These are phyloP conservation scores for Emergomyces pasteurianus DNA, from an alignment of 2,329 filamentous ascomycete genomes.

Conservation along the genomic window DNA sequence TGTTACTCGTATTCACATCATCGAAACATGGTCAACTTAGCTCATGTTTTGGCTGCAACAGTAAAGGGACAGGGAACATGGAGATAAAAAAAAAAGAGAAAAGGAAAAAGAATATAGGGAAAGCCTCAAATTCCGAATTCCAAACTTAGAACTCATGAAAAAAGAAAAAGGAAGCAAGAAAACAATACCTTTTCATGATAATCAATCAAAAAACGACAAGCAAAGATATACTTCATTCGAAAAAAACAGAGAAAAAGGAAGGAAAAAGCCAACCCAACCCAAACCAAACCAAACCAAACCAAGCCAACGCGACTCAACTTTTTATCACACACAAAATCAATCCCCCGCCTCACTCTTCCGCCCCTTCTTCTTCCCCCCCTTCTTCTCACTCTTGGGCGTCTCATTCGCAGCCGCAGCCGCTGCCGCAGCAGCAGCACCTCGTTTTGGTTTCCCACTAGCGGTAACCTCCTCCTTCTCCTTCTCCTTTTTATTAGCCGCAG, in stretches of 20 bases:
- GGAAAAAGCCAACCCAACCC: background rate
- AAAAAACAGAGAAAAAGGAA: constrained; percentile 6
- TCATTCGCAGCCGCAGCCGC: constrained; percentile 14
- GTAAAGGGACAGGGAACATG: too few species aligned
- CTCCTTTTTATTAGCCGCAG: constrained; percentile 12
- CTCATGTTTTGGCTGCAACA: too few species aligned
- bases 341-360: constrained; percentile 32
- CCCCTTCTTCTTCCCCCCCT: constrained; percentile 37
- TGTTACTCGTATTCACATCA: background rate
- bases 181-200: too few species aligned
- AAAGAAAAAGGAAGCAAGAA: constrained; percentile 5
- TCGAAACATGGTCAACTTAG: background rate
- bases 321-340: constrained; percentile 9
- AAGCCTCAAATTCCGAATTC: background rate
- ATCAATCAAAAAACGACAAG: too few species aligned
- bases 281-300: constrained; percentile 9
- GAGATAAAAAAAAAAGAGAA: background rate
- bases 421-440: constrained; percentile 14
- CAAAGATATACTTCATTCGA: too few species aligned
- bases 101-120: constrained; percentile 3
- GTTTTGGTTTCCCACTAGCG: constrained; percentile 25
- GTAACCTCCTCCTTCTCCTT: background rate
- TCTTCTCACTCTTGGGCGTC: constrained; percentile 22
- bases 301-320: too few species aligned
- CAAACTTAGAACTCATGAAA: constrained; percentile 1